Percentiles rank a stretch among this genome's conserved stretches.
phyloP scores from a whole-genome alignment of 208 protist species.

The Crithidia bombi region DNA sequence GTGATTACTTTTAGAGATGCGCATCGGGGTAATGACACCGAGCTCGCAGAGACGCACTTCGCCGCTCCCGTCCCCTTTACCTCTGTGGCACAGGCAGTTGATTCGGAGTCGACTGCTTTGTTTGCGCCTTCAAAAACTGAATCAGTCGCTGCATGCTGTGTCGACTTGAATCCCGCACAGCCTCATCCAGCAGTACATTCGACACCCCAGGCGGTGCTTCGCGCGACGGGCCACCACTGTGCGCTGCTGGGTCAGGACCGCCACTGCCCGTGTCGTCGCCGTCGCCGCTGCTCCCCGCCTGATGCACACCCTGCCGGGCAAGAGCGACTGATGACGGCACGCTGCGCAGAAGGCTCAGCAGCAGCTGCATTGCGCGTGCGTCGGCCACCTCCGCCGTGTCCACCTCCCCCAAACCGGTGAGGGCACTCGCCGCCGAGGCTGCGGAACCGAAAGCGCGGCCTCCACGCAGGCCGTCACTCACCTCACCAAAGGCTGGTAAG shows the following conservation, averaged over 20 bases:
- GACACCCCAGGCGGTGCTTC: background rate
- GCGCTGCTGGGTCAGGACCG: background rate
- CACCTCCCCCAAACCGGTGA: background rate
- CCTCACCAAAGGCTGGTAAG: background rate
- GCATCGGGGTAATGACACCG: too few relatives aligned
- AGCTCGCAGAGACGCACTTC: too few relatives aligned
- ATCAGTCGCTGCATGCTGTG: constrained; percentile 41
- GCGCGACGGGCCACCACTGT: background rate
- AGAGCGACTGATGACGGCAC: background rate
- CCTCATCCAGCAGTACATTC: constrained; percentile 15
- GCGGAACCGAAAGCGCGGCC: background rate
- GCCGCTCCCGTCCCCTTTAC: background rate
- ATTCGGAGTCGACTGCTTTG: constrained; percentile 1
- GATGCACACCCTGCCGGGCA: background rate
- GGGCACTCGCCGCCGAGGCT: background rate
- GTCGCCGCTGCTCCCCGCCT: background rate
- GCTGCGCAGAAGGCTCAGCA: constrained; percentile 27
- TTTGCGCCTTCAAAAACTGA: constrained; percentile 25
- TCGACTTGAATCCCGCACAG: background rate
- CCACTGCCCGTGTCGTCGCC: background rate
- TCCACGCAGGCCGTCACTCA: background rate
- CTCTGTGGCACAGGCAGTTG: background rate
- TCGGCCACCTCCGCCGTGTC: constrained; percentile 28
- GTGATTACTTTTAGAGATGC: too few relatives aligned
- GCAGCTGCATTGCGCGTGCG: constrained; percentile 23